Conservation (phyloP, 768 basidiomycete species). For the Suillus placidus region DNA sequence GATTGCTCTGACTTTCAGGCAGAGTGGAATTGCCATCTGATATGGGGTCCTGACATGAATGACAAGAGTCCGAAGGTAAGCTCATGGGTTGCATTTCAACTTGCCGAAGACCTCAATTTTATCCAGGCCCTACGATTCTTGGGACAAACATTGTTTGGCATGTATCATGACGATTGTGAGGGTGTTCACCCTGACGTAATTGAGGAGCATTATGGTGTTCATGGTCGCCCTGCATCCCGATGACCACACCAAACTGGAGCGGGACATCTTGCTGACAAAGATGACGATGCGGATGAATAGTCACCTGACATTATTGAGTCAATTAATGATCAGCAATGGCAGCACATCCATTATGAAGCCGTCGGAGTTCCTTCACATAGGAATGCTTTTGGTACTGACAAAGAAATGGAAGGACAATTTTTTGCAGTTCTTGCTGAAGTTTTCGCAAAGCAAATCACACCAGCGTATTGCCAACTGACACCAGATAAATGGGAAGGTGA, state of each 20-base stretch:
- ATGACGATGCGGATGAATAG: background rate
- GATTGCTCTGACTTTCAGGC: conserved; percentile 1
- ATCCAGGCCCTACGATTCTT: conserved; percentile 17
- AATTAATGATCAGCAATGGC: conserved; percentile 1
- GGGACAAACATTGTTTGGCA: conserved; percentile 15
- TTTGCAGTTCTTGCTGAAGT: conserved; percentile 7
- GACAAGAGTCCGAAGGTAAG: conserved; percentile 26
- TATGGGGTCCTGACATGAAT: conserved; percentile 28
- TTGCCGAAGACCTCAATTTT: too few relatives aligned
- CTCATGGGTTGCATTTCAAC: background rate
- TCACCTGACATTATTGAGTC: background rate
- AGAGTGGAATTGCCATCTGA: conserved; percentile 39
- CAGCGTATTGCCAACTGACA: conserved; percentile 16
- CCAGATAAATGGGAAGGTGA: conserved; percentile 19
- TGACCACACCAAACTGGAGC: conserved; percentile 11
- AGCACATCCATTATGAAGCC: conserved; percentile 1
- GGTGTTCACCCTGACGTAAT: conserved; percentile 21
- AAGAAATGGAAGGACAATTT: conserved; percentile 7
- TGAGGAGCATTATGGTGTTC: conserved; percentile 18
- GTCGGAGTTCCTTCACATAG: conserved; percentile 7
- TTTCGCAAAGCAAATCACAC: conserved; percentile 1
- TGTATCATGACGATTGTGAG: conserved; percentile 21
- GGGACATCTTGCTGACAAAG: conserved; percentile 12
- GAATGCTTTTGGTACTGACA: conserved; percentile 14
- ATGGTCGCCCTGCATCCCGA: background rate